Evolutionary conservation across 306 rosid species (phyloP), one percentile per base, ranked within the genome.

Genomic region (Rubus parviflorus): DNA sequence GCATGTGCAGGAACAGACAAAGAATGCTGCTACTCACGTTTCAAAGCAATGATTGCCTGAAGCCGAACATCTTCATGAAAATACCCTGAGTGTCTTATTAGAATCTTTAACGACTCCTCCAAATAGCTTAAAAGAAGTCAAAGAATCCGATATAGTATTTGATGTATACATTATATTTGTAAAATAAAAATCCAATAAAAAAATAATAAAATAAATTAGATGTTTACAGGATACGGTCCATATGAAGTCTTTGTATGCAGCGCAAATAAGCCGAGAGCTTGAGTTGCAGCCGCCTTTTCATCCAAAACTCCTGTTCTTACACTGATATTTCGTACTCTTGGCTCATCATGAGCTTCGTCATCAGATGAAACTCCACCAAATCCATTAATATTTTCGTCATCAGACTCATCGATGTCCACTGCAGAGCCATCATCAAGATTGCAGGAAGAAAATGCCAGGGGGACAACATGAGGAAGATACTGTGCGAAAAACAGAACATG

Each of bases 221-320:
- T 53, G 14, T 62, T 53, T 45, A 79, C 77, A 83, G 94, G 98
- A 96, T 96, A 96, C 99, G 92, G 94, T 74, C 93, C 98, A 85
- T 76, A 96, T 82, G 86, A 85, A 79, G 78, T 74, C 89, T 90
- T 91, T 56, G 99, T 86, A 83, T 96, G 98, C 78, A 85, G 85
- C 22, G 99, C 98, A 87, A 96, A 91, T 82, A 96, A 83, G 83
- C 99, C 99, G 48, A 96, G 96, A 75, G 98, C 99, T 85, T 96
- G 99, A 71, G 99, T 96, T 68, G 99, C 99, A 80, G 99, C 98
- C 74, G 99, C 98, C 85, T 96, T 96, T 84, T 96, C 99, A 86
- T 96, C 99, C 88, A 96, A 79, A 61, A 96, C 99, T 42, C 99
- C 99, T 73, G 99, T 96, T 80, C 99, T 89, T 75, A 96, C 81